Conservation (phyloP, 1,284 basidiomycete genomes). For the Mycocalia duriaeana region DNA sequence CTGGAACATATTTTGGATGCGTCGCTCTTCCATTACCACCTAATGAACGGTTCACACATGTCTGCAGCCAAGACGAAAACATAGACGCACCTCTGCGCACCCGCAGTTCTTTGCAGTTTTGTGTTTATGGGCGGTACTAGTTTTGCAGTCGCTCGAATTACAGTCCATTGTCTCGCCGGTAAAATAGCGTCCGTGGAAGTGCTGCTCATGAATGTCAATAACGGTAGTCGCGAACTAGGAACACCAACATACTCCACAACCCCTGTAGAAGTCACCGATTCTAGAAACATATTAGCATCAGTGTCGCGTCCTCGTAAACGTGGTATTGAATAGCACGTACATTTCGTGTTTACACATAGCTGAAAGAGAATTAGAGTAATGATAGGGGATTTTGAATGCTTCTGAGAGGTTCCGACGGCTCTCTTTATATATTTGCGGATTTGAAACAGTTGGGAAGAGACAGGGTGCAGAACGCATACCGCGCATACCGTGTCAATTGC, state of each 20-base stretch:
- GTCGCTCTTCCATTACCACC: slow-evolving; percentile 32
- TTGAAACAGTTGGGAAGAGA: not conserved
- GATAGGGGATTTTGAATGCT: not conserved
- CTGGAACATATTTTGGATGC: slow-evolving; percentile 38
- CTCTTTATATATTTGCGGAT: not conserved
- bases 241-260: slow-evolving; percentile 44
- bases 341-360: slow-evolving; percentile 57
- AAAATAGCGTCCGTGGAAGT: slow-evolving; percentile 59
- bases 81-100: slow-evolving; percentile 35
- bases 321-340: slow-evolving; percentile 28
- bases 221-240: slow-evolving; percentile 2
- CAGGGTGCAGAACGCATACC: not conserved
- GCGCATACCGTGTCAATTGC: slow-evolving; percentile 1
- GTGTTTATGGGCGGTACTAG: slow-evolving; percentile 51
- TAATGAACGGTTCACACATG: slow-evolving; percentile 11
- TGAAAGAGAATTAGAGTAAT: not conserved
- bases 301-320: slow-evolving; percentile 3
- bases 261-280: slow-evolving; percentile 57
- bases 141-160: slow-evolving; percentile 42
- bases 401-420: not conserved
- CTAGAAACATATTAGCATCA: slow-evolving; percentile 24
- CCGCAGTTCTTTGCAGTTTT: slow-evolving; percentile 44
- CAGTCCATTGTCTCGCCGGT: slow-evolving; percentile 56
- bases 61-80: slow-evolving; percentile 1
- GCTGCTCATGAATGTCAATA: slow-evolving; percentile 30